Evolutionary conservation across 495 filamentous ascomycete species (phyloP), one percentile per base, ranked within the genome.

Genomic region (Alectoria sarmentosa): DNA sequence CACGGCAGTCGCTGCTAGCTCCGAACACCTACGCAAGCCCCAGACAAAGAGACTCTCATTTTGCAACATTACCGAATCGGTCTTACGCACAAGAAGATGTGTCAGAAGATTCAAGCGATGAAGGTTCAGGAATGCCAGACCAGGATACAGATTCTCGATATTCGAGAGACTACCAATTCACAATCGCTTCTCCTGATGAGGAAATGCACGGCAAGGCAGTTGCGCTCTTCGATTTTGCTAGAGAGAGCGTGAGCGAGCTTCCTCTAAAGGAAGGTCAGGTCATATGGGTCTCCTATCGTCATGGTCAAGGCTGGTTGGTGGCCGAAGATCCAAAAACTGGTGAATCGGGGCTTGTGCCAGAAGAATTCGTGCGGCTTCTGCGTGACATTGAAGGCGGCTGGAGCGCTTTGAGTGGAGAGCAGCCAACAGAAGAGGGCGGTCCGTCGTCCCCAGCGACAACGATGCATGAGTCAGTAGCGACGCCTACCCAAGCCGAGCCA

Each of bases 161-260:
- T 70, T 91, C 90, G 36, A 84, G 88, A 60, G 90, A 96, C 70
- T 96, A 96, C 74, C 89, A 94, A 69, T 96, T 98, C 70, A 93
- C 91, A 8, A 96, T 98, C 65, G 92, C 90, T 28, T 95, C 90
- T 32, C 91, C 93, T 11, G 93, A 96, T 70, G 93, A 98, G 75
- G 92, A 96, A 73, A 96, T 96, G 90, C 91, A 96, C 72, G 93
- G 93, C 49, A 96, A 96, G 71, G 93, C 93, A 42, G 90, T 98
- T 30, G 95, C 94, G 8, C 80, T 98, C 17, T 98, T 95, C 71
- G 91, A 96, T 73, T 98, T 98, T 73, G 85, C 86, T 60, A 84
- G 91, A 34, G 94, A 98, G 73, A 96, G 98, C 71, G 91, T 96
- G 71, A 98, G 96, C 69, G 94, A 98, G 76, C 83, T 98, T 19